A percentile compares a stretch with the other conserved stretches of the same genome.
phyloP scores from a whole-genome alignment of 2,329 filamentous ascomycete species.

The Phaeosphaeriaceae sp. region DNA sequence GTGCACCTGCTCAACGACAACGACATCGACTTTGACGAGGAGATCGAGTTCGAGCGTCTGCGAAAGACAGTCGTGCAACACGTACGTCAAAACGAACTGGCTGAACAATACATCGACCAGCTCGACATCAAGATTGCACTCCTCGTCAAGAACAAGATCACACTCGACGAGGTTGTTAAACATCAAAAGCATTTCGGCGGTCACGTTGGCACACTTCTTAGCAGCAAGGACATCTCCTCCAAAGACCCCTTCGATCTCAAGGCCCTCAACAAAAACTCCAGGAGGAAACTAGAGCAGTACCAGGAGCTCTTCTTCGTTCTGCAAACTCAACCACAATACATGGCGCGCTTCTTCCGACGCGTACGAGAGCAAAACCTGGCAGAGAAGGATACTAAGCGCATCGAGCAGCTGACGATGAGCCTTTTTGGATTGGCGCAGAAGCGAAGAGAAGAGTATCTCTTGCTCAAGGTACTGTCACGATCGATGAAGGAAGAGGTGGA shows the following conservation, averaged over 20 bases:
- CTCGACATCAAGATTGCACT: conserved; percentile 98
- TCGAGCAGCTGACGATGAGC: conserved; percentile 94
- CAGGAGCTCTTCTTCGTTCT: conserved; percentile 97
- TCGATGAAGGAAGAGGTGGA: conserved; percentile 89
- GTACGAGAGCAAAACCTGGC: conserved; percentile 82
- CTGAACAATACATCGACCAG: conserved; percentile 98
- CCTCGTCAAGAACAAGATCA: conserved; percentile 99
- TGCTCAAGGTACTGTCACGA: conserved; percentile 84
- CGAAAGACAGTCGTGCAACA: conserved; percentile 97
- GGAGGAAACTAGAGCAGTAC: conserved; percentile 94
- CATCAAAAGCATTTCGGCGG: conserved; percentile 97
- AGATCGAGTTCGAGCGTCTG: conserved; percentile 91
- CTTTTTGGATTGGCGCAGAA: conserved; percentile 98
- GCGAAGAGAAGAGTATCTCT: conserved; percentile 93
- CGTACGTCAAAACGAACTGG: conserved; percentile 94
- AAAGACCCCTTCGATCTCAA: conserved; percentile 95
- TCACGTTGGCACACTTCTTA: conserved; percentile 81
- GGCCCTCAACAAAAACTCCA: conserved; percentile 94
- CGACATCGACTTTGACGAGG: conserved; percentile 98
- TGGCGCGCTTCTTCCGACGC: conserved; percentile 85
- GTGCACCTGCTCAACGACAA: conserved; percentile 97
- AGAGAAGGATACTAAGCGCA: conserved; percentile 91
- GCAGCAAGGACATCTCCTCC: conserved; percentile 86
- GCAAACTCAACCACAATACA: conserved; percentile 94
- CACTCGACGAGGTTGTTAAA: conserved; percentile 93